Evolutionary conservation across 2,329 filamentous ascomycete genomes (phyloP), one percentile per base, ranked within the genome.

Genomic region (Elsinoe perseae): DNA sequence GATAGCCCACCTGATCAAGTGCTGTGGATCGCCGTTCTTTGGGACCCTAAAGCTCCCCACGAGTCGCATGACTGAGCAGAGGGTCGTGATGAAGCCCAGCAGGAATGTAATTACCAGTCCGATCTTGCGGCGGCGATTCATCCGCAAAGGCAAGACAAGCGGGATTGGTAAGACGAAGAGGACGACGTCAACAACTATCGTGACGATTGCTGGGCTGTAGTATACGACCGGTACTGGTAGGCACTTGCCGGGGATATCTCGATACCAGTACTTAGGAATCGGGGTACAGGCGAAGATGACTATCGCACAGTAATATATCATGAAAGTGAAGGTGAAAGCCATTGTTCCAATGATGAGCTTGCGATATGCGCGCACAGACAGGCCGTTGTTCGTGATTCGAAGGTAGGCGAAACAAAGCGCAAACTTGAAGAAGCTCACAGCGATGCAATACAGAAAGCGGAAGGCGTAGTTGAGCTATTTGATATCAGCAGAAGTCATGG

Each of bases 241-340:
- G 25, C 56, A 58, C 30, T 28, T 36, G 6, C 56, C 56, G 30
- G 48, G 36, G 10, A 48, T 23, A 23, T 20, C n/a, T 23, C 48
- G 50, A 16, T 54, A 7, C 50, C 50, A 58, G 21, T 27, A 48
- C 25, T 55, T 58, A 3, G 38, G 4, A 25, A 58, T 40, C 14
- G 56, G 56, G 21, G 23, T 48, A 25, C 56, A 58, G 14, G 50
- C 48, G 40, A 58, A 58, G 14, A 54, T 48, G 40, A 58, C 53
- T 6, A 46, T 38, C 25, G 40, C 28, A 18, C 36, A 44, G 53
- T 56, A 56, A 28, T 46, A 56, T 16, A 56, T 16, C 28, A 36
- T 56, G 27, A 56, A 56, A 25, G 23, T 8, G 8, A 56, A 46
- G 16, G 38, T 46, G 40, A 56, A 56, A 6, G 25, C 21, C 53